phyloP scores from a whole-genome alignment of 129 eudicot species.

The Flaveria sonorensis region DNA sequence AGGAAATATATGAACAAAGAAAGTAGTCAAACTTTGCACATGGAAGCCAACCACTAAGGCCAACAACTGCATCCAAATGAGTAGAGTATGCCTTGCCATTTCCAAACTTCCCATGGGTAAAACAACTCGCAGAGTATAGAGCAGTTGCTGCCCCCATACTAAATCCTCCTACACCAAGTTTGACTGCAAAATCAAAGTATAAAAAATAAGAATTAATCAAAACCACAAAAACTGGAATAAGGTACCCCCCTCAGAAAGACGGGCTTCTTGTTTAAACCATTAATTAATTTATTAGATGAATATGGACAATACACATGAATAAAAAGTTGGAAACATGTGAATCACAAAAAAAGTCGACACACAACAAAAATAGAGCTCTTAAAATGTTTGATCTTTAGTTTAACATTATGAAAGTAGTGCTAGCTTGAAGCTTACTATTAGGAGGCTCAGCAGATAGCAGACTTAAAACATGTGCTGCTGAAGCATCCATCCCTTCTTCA shows the following conservation, averaged over 20 bases:
- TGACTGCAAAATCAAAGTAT: conserved; percentile 48
- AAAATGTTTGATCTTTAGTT: neutral
- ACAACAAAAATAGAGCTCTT: conserved; percentile 4
- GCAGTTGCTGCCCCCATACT: conserved; percentile 95
- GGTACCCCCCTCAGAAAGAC: neutral
- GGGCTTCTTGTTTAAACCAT: neutral
- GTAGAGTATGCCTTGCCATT: conserved; percentile 59
- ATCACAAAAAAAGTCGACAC: conserved; percentile 4
- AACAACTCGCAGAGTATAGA: conserved; percentile 76
- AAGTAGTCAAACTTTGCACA: conserved; percentile 63
- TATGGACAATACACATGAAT: neutral
- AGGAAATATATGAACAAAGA: neutral
- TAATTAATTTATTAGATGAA: neutral
- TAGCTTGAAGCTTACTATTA: conserved; percentile 48
- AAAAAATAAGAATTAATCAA: conserved; percentile 4
- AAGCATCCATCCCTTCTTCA: conserved; percentile 76
- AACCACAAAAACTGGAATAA: neutral
- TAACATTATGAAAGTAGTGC: neutral
- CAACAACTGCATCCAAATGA: conserved; percentile 76
- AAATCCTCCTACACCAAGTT: conserved; percentile 87
- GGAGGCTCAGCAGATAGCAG: conserved; percentile 74
- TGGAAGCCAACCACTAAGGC: conserved; percentile 93
- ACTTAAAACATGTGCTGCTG: conserved; percentile 82
- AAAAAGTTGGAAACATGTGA: neutral
- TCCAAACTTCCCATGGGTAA: conserved; percentile 59